Evolutionary conservation across 139 green algal species (phyloP), one percentile per base, ranked within the genome.

Genomic region (Chlamydomonas urium): DNA sequence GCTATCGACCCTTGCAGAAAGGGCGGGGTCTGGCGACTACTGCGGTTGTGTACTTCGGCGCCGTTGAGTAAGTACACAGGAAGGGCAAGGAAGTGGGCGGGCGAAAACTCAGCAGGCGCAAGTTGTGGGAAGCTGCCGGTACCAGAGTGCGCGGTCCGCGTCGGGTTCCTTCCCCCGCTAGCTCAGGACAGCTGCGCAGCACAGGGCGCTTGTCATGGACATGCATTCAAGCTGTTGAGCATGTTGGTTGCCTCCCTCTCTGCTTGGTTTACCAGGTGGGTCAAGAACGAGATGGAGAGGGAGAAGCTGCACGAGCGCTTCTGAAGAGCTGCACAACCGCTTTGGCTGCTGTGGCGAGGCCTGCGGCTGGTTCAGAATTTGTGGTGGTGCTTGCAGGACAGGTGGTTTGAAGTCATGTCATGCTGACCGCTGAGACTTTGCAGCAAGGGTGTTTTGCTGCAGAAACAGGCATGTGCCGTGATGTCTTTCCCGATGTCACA

Each of bases 241-340:
- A 50, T 50, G 42, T 24, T 50, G 42, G 8, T 50, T 8, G 10
- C 42, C 14, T 50, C 10, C 42, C 42, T 50, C 14, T 8, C 14
- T 50, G 42, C 42, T 50, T 14, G 42, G n/a, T n/a, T n/a, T n/a
- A n/a, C 23, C 53, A 62, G 53, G 53, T 62, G 53, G 53, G 23
- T 17, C 24, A 28, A 31, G 24, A 62, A 62, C 24, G 53, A 62
- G 24, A 62, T 62, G 23, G 23, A 62, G 23, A 62, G 23, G 53
- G 53, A 62, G 53, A 62, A 62, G 53, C 10, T 62, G 53, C 53
- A 62, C 24, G 53, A 62, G 53, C 53, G 53, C 53, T 62, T 62
- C 53, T 62, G 53, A 62, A n/a, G n/a, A n/a, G n/a, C n/a, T n/a
- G n/a, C n/a, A n/a, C n/a, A n/a, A n/a, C n/a, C n/a, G n/a, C n/a